A percentile compares a stretch with the other conserved stretches of the same genome.
phyloP scores from a whole-genome alignment of 495 filamentous ascomycete species.

The Lasiosphaeria miniovina region DNA sequence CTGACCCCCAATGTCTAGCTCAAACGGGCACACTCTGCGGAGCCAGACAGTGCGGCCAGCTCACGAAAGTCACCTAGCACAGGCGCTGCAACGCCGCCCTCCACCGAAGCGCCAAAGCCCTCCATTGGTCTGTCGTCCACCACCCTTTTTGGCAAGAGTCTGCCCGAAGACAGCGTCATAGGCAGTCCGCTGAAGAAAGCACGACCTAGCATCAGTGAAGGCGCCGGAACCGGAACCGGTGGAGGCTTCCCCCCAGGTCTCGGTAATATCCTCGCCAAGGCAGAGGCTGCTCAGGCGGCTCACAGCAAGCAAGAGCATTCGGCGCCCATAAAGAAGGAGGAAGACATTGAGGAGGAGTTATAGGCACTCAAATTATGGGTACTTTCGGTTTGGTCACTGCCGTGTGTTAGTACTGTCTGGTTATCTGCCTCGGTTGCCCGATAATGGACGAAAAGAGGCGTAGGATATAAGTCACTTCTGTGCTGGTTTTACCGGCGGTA shows the following conservation, averaged over 20 bases:
- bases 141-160: constrained; percentile 32
- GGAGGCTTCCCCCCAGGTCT: constrained; percentile 43
- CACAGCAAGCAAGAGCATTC: constrained; percentile 33
- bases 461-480: no score
- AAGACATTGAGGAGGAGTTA: constrained; percentile 45
- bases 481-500: no score
- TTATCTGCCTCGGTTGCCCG: background rate
- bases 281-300: constrained; percentile 39
- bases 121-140: constrained; percentile 24
- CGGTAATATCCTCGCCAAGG: constrained; percentile 45
- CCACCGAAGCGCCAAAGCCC: constrained; percentile 8
- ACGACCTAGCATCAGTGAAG: constrained; percentile 57
- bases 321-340: constrained; percentile 19
- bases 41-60: constrained; percentile 56
- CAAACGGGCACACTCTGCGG: constrained; percentile 90
- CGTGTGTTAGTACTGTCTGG: background rate
- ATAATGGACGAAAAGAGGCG: no score
- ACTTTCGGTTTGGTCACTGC: background rate
- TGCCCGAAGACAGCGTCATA: constrained; percentile 47
- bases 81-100: constrained; percentile 35
- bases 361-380: constrained; percentile 8
- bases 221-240: constrained; percentile 33
- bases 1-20: constrained; percentile 51
- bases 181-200: constrained; percentile 86
- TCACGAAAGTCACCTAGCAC: constrained; percentile 40